Base-by-base conservation (phyloP, 345 rosid species). In the Dovyalis caffra region DNA sequence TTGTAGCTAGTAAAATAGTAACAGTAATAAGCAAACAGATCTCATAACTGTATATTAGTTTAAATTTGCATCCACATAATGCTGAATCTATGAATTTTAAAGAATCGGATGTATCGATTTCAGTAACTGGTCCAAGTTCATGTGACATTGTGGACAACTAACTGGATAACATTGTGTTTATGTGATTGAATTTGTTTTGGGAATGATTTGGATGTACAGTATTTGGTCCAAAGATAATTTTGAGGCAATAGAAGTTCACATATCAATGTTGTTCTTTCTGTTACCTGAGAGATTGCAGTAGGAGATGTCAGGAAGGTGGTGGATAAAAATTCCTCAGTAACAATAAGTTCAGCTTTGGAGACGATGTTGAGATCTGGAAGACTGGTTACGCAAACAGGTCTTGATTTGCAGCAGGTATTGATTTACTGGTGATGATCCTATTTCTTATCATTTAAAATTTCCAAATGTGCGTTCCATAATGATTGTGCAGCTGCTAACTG, bases 361-460 rank as follows among this genome's bases (percentile, higher is more conserved):
- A 86, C 84, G 71, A 64, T 93, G 86, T 83, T 95, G 83, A 95
- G 83, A 83, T 86, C 90, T 71, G 98, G 99, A 82, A 86, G 90
- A 77, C 78, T 93, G 68, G 77, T 45, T 23, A 87, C 93, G 4
- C 97, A 89, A 79, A 80, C 98, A 25, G 93, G 97, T 76, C 82
- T 95, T 60, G 99, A 95, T 85, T 84, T 95, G 73, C 98, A 92
- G 81, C 96, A 95, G 94, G 99, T 90, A 82, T 60, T 58, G 56
- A 25, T 14, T 64, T 74, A 70, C 35, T 11, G 20, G 33, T 31
- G 33, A 33, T 31, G 23, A 38, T 23, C 37, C 32, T n/a, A 21
- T 75, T 67, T 35, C 66, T 6, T 33, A 8, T 38, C 15, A 64
- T 28, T 21, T 35, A 10, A 28, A 18, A 25, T 29, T 37, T 51